Percentiles rank a stretch among this genome's conserved stretches.
Conservation (phyloP, 441 rosid genomes). For the Pelargonium myrrhifolium region DNA sequence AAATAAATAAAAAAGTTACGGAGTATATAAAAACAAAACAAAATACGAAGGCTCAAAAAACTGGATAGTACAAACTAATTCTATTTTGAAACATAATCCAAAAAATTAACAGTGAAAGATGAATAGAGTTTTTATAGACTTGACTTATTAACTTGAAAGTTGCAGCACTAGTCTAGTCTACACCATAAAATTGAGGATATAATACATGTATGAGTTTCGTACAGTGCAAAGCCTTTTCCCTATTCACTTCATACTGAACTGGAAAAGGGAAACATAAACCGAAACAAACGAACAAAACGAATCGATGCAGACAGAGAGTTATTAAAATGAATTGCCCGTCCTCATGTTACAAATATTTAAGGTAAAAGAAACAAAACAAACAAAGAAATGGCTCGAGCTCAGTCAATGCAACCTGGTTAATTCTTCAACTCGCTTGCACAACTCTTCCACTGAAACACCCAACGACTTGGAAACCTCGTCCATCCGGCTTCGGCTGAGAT, state of each 20-base stretch:
- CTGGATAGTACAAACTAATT: too few species aligned
- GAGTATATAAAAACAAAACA: too few species aligned
- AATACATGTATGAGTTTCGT: slow-evolving; percentile 1
- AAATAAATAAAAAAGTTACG: too few species aligned
- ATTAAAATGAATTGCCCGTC: not conserved
- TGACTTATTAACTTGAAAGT: too few species aligned
- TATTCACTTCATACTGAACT: not conserved
- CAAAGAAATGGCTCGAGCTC: not conserved
- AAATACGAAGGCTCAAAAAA: too few species aligned
- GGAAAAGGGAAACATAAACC: not conserved
- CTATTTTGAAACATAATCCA: too few species aligned
- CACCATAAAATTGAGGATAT: not conserved
- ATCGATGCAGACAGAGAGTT: not conserved
- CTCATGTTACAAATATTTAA: not conserved
- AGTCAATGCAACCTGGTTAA: slow-evolving; percentile 77
- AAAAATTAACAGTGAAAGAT: too few species aligned
- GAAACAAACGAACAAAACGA: slow-evolving; percentile 2
- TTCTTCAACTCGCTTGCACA: slow-evolving; percentile 82
- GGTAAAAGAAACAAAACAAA: not conserved
- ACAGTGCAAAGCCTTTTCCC: not conserved
- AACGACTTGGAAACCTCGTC: slow-evolving; percentile 69
- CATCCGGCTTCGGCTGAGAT: slow-evolving; percentile 65
- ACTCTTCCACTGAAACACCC: slow-evolving; percentile 72
- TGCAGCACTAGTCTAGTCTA: too few species aligned
- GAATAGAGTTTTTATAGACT: too few species aligned